Conservation (phyloP, 208 protist genomes). For the Crithidia fasciculata region DNA sequence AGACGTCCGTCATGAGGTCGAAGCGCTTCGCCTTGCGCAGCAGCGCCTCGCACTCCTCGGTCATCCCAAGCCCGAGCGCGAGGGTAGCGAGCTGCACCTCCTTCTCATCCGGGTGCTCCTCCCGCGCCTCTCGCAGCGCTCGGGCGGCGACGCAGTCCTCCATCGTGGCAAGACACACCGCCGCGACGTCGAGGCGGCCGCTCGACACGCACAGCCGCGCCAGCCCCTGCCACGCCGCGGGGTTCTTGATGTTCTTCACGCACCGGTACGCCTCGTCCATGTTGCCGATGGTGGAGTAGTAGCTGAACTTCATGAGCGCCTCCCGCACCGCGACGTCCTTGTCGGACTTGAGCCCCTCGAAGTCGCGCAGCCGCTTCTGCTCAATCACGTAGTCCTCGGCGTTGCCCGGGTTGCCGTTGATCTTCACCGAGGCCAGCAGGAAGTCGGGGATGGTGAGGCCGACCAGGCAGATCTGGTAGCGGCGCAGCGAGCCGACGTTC, state of each 20-base stretch:
- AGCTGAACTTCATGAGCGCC: conserved; percentile 96
- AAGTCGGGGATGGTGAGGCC: conserved; percentile 94
- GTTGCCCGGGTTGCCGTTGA: conserved; percentile 77
- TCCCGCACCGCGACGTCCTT: conserved; percentile 89
- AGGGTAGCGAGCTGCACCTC: conserved; percentile 93
- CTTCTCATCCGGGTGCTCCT: conserved; percentile 85
- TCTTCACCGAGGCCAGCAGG: conserved; percentile 84
- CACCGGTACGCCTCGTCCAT: conserved; percentile 98
- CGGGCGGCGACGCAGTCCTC: conserved; percentile 90
- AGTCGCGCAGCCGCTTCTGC: conserved; percentile 92
- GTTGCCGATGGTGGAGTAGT: conserved; percentile 96
- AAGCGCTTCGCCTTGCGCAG: conserved; percentile 84
- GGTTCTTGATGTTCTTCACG: conserved; percentile 95
- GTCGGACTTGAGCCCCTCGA: conserved; percentile 91
- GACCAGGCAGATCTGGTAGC: conserved; percentile 89
- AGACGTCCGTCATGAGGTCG: conserved; percentile 95
- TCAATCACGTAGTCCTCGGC: conserved; percentile 91
- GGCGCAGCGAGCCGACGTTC: conserved; percentile 74
- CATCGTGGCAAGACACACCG: conserved; percentile 95
- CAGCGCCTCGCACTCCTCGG: conserved; percentile 91
- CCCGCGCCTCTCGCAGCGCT: conserved; percentile 85
- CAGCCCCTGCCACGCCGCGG: conserved; percentile 95
- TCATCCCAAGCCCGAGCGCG: conserved; percentile 95
- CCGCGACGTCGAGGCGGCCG: conserved; percentile 93
- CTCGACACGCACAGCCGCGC: conserved; percentile 96